Percentiles rank a stretch among this genome's conserved stretches.
Conservation (phyloP, 495 filamentous ascomycete genomes). For the Neurospora terricola region DNA sequence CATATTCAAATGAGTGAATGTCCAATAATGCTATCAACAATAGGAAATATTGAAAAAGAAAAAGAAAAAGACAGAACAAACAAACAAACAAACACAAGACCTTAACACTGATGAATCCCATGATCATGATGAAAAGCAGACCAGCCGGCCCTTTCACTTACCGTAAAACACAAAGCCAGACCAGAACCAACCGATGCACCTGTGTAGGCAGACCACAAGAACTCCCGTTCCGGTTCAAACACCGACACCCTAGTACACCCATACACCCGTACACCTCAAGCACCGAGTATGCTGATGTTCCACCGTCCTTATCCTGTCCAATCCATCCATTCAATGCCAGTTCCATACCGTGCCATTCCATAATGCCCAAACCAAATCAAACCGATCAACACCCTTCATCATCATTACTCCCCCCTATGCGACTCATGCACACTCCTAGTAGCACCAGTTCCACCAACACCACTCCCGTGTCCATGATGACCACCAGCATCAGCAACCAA, state of each 20-base stretch:
- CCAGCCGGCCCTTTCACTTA: background rate
- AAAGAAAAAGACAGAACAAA: background rate
- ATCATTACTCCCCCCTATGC: background rate
- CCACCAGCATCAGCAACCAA: conserved; percentile 2
- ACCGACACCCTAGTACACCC: background rate
- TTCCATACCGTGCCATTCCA: background rate
- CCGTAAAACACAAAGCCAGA: background rate
- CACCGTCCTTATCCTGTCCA: no score
- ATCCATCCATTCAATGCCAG: background rate
- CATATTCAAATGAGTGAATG: background rate
- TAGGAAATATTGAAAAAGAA: background rate
- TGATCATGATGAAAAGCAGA: background rate
- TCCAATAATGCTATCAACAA: background rate
- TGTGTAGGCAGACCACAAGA: background rate
- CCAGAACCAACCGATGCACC: background rate
- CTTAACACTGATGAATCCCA: no score
- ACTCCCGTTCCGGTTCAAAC: background rate
- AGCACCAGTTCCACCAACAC: background rate
- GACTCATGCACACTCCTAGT: background rate
- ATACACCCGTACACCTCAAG: background rate
- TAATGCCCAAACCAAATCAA: background rate
- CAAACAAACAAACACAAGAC: background rate
- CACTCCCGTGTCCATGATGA: background rate
- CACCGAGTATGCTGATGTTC: background rate
- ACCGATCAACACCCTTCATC: no score